These are phyloP conservation scores for Diplotaxis tenuifolia DNA, from an alignment of 345 rosid species.

Conservation along the genomic window DNA sequence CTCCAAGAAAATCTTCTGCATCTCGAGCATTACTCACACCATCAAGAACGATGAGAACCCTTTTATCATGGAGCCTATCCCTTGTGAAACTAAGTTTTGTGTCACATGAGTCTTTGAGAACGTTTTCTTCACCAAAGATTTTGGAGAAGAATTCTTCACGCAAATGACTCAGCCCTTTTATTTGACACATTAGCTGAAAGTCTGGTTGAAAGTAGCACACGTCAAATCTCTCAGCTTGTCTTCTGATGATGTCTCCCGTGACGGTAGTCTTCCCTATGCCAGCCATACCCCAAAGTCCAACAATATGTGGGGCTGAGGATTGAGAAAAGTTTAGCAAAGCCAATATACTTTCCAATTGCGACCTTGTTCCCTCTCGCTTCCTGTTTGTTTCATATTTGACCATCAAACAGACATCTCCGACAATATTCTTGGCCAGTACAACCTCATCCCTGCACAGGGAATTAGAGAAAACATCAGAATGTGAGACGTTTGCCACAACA, in stretches of 20 bases:
- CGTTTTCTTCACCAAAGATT: conserved; percentile 10
- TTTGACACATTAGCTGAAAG: conserved; percentile 15
- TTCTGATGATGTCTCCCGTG: neutral
- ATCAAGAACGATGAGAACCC: conserved; percentile 30
- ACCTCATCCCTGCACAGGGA: neutral
- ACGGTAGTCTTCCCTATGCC: conserved; percentile 26
- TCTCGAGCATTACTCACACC: conserved; percentile 23
- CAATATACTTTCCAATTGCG: neutral
- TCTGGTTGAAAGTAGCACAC: conserved; percentile 18
- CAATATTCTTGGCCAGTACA: conserved; percentile 2
- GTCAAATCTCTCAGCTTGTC: conserved; percentile 5
- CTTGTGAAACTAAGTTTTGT: neutral
- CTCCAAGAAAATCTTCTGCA: conserved; percentile 24
- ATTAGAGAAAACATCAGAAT: neutral
- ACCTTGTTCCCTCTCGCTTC: neutral
- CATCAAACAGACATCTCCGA: neutral
- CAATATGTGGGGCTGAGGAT: conserved; percentile 1
- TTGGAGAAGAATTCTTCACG: conserved; percentile 23
- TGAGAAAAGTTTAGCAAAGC: neutral
- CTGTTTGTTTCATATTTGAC: neutral
- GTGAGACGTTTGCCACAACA: neutral
- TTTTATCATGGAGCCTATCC: conserved; percentile 8
- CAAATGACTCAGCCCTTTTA: neutral
- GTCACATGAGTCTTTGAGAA: neutral
- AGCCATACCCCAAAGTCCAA: conserved; percentile 37